A percentile compares a stretch with the other conserved stretches of the same genome.
These are phyloP conservation scores for Talaromyces piceae DNA, from an alignment of 2,329 filamentous ascomycete genomes.

Conservation along the genomic window DNA sequence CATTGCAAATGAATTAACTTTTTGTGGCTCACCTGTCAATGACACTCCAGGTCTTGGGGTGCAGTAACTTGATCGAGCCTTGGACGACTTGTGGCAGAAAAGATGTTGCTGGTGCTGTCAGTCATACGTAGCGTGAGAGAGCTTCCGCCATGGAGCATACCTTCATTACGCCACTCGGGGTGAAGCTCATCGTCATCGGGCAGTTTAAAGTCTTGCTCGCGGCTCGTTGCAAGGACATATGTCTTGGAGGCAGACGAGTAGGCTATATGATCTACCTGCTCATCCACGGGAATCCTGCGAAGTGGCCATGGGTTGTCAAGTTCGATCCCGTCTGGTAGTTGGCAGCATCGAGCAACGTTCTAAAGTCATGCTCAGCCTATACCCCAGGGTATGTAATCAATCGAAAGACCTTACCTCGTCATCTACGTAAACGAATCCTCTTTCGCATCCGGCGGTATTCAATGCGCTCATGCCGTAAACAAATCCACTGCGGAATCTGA, in stretches of 20 bases:
- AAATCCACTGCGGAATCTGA: slow-evolving; percentile 62
- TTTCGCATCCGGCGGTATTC: slow-evolving; percentile 67
- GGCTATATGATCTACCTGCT: slow-evolving; percentile 64
- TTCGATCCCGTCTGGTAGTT: slow-evolving; percentile 59
- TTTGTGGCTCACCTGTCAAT: slow-evolving; percentile 54
- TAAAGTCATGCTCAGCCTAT: slow-evolving; percentile 24
- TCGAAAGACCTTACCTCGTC: slow-evolving; percentile 33
- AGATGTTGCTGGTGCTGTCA: slow-evolving; percentile 35
- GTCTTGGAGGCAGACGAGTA: slow-evolving; percentile 69
- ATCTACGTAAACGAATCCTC: slow-evolving; percentile 78
- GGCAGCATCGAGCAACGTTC: slow-evolving; percentile 65
- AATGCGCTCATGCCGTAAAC: slow-evolving; percentile 68
- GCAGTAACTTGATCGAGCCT: slow-evolving; percentile 70
- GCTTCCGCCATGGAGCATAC: slow-evolving; percentile 22
- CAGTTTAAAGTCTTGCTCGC: slow-evolving; percentile 65
- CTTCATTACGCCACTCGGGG: slow-evolving; percentile 69
- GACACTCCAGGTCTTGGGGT: slow-evolving; percentile 66
- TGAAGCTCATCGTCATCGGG: slow-evolving; percentile 82
- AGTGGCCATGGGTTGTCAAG: slow-evolving; percentile 72
- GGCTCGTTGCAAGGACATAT: slow-evolving; percentile 69
- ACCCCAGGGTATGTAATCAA: slow-evolving; percentile 7
- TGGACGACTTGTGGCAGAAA: slow-evolving; percentile 62
- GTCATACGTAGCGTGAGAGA: slow-evolving; percentile 5
- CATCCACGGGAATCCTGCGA: slow-evolving; percentile 60
- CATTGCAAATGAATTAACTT: background rate